Conservation (phyloP, 2,329 filamentous ascomycete genomes). For the Cyanodermella asteris region DNA sequence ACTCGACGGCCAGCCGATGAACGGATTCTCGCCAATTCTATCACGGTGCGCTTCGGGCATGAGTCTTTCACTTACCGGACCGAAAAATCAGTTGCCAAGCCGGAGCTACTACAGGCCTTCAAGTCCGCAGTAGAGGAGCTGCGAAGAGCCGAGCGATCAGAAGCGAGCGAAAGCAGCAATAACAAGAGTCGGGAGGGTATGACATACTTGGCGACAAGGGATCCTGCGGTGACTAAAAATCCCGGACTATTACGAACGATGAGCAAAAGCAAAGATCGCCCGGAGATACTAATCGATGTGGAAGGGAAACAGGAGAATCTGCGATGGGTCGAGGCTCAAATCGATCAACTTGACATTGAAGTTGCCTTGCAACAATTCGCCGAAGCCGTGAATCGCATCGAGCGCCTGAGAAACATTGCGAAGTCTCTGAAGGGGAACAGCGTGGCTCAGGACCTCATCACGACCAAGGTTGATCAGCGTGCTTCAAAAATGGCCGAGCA, state of each 20-base stretch:
- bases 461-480: conserved; percentile 72
- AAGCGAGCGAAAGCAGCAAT: conserved; percentile 72
- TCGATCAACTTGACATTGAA: conserved; percentile 90
- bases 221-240: conserved; percentile 56
- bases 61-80: conserved; percentile 92
- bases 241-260: conserved; percentile 58
- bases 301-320: conserved; percentile 93
- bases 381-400: conserved; percentile 59
- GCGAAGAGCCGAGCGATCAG: conserved; percentile 62
- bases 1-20: conserved; percentile 31
- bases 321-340: conserved; percentile 83
- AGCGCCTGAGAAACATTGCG: conserved; percentile 62
- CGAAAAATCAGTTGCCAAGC: conserved; percentile 63
- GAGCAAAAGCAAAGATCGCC: conserved; percentile 52
- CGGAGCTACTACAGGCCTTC: conserved; percentile 63
- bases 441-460: conserved; percentile 79
- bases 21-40: conserved; percentile 64
- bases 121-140: conserved; percentile 84
- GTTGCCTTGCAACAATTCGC: conserved; percentile 83
- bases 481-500: conserved; percentile 50
- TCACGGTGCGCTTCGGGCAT: conserved; percentile 73
- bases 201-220: conserved; percentile 63
- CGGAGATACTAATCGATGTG: conserved; percentile 68
- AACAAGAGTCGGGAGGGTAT: conserved; percentile 62
- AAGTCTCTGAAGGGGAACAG: conserved; percentile 64